Percentiles rank a stretch among this genome's conserved stretches.
phyloP scores from a whole-genome alignment of 768 basidiomycete species.

The Lentinula guzmanii region DNA sequence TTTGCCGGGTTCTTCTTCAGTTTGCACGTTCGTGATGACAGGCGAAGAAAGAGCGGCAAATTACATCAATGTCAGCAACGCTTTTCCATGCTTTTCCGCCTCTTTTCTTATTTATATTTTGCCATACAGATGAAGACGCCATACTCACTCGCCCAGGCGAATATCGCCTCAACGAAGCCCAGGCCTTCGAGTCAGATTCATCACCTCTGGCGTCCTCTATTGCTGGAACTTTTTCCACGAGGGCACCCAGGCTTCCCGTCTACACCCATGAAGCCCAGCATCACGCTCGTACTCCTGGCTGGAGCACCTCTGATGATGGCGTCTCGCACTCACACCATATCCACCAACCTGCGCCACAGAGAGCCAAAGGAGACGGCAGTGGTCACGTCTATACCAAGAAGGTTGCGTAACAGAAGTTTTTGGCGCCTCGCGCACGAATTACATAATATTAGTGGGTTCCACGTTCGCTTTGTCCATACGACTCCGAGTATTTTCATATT shows the following conservation, averaged over 20 bases:
- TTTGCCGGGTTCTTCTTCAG: background rate
- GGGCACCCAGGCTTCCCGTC: background rate
- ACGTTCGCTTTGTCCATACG: too few relatives aligned
- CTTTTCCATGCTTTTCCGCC: background rate
- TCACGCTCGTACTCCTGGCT: background rate
- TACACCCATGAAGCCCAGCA: background rate
- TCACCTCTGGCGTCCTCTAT: background rate
- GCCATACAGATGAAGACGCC: background rate
- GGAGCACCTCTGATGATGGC: background rate
- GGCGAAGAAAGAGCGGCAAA: background rate
- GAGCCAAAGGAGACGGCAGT: background rate
- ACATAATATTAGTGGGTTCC: background rate
- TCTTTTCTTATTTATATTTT: too few relatives aligned
- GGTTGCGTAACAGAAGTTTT: background rate
- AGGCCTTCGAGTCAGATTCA: background rate
- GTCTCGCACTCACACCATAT: background rate
- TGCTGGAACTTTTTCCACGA: background rate
- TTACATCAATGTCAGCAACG: background rate
- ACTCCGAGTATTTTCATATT: too few relatives aligned
- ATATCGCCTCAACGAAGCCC: background rate
- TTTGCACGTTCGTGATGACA: background rate
- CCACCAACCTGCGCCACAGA: slow-evolving; percentile 4
- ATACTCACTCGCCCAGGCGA: background rate
- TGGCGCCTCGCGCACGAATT: background rate
- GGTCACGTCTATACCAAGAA: slow-evolving; percentile 2